These are phyloP conservation scores for Phytophthora colocasiae DNA, from an alignment of 352 stramenopile genomes.

Conservation along the genomic window DNA sequence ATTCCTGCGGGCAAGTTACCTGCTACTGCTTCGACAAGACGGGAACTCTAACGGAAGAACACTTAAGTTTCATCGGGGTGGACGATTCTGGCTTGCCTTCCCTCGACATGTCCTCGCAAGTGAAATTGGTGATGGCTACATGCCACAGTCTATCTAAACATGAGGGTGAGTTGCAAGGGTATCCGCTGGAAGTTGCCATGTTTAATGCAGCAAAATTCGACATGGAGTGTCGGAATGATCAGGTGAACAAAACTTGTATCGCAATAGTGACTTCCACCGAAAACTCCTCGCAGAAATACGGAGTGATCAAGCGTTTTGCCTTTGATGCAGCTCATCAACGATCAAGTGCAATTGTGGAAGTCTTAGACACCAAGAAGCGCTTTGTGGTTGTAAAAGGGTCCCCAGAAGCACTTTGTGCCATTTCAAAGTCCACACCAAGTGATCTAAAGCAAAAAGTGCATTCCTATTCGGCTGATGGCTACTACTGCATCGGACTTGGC, in stretches of 20 bases:
- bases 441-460: slow-evolving; percentile 55
- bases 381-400: slow-evolving; percentile 66
- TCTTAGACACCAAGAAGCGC: slow-evolving; percentile 41
- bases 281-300: slow-evolving; percentile 38
- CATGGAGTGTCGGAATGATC: slow-evolving; percentile 24
- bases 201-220: slow-evolving; percentile 47
- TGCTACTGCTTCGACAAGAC: slow-evolving; percentile 81
- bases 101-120: slow-evolving; percentile 13
- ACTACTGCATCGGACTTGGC: slow-evolving; percentile 67
- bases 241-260: slow-evolving; percentile 25
- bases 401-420: slow-evolving; percentile 47
- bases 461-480: slow-evolving; percentile 58
- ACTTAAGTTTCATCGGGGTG: slow-evolving; percentile 52
- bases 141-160: slow-evolving; percentile 51
- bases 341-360: slow-evolving; percentile 54
- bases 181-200: slow-evolving; percentile 61
- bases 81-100: slow-evolving; percentile 12
- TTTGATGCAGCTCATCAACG: slow-evolving; percentile 64
- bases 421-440: slow-evolving; percentile 45
- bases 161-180: slow-evolving; percentile 47
- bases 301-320: slow-evolving; percentile 56
- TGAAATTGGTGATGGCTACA: slow-evolving; percentile 50
- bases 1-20: slow-evolving; percentile 57
- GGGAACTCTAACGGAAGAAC: slow-evolving; percentile 60
- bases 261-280: slow-evolving; percentile 32